Percentiles rank a stretch among this genome's conserved stretches.
Conservation (phyloP, 2,329 filamentous ascomycete genomes). For the Aspergillus brasiliensis region DNA sequence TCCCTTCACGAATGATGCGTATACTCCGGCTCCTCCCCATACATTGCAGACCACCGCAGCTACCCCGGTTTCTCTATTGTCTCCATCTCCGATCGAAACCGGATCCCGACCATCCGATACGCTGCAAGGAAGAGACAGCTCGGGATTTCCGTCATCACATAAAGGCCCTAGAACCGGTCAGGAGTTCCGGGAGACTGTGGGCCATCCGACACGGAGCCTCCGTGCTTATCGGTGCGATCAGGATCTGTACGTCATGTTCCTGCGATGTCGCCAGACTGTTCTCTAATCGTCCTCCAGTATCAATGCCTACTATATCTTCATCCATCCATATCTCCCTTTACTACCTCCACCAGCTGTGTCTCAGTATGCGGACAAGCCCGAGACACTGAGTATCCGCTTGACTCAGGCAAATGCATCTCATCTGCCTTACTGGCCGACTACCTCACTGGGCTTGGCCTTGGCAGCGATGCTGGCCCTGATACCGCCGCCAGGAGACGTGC, state of each 20-base stretch:
- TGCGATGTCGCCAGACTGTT: neutral
- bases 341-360: conserved; percentile 17
- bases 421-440: conserved; percentile 26
- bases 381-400: neutral
- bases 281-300: conserved; percentile 11
- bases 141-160: neutral
- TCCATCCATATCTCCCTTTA: conserved; percentile 29
- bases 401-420: conserved; percentile 6
- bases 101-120: neutral
- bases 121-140: neutral
- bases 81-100: neutral
- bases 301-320: conserved; percentile 31
- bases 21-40: neutral
- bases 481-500: conserved; percentile 12
- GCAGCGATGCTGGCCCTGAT: conserved; percentile 25
- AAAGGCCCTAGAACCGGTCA: neutral
- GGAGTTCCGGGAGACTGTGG: neutral
- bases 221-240: conserved; percentile 4
- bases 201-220: neutral
- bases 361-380: conserved; percentile 13
- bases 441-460: conserved; percentile 24
- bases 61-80: neutral
- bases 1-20: neutral
- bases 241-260: conserved; percentile 8
- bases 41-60: neutral